These are phyloP conservation scores for Pseudogymnoascus sp. DNA, from an alignment of 2,329 filamentous ascomycete genomes.

Conservation along the genomic window DNA sequence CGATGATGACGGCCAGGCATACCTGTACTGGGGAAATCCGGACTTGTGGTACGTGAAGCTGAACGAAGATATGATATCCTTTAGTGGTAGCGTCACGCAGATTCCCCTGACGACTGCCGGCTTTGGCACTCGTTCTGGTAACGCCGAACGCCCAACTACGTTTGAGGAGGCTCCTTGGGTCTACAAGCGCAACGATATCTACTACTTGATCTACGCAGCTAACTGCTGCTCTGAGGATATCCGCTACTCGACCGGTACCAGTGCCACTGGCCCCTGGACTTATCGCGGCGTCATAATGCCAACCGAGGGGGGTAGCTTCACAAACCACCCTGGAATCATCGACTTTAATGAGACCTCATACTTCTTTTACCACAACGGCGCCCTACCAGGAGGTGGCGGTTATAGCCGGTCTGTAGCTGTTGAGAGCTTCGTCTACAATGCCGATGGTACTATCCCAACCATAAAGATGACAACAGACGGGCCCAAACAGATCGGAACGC, in stretches of 20 bases:
- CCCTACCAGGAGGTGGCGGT: neutral
- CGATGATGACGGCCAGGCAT: slow-evolving; percentile 37
- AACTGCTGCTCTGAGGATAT: slow-evolving; percentile 29
- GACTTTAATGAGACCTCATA: neutral
- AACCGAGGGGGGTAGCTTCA: neutral
- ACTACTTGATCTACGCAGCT: slow-evolving; percentile 28
- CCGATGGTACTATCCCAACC: neutral
- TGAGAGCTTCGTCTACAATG: neutral
- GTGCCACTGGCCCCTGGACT: slow-evolving; percentile 28
- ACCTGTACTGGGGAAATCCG: slow-evolving; percentile 37
- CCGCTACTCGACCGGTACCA: slow-evolving; percentile 25
- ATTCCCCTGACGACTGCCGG: slow-evolving; percentile 18
- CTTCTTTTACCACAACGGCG: neutral
- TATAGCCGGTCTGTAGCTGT: neutral
- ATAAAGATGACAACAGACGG: neutral
- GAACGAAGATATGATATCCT: slow-evolving; percentile 36
- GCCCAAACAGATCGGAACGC: neutral
- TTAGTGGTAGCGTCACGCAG: slow-evolving; percentile 22
- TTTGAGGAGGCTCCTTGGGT: slow-evolving; percentile 30
- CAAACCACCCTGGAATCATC: neutral
- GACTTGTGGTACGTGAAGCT: slow-evolving; percentile 33
- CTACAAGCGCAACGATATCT: slow-evolving; percentile 26
- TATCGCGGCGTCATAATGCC: slow-evolving; percentile 28
- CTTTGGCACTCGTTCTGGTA: slow-evolving; percentile 17
- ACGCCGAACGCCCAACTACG: slow-evolving; percentile 17